Conservation (phyloP, 768 basidiomycete genomes). For the Phanerodontia chrysosporium region DNA sequence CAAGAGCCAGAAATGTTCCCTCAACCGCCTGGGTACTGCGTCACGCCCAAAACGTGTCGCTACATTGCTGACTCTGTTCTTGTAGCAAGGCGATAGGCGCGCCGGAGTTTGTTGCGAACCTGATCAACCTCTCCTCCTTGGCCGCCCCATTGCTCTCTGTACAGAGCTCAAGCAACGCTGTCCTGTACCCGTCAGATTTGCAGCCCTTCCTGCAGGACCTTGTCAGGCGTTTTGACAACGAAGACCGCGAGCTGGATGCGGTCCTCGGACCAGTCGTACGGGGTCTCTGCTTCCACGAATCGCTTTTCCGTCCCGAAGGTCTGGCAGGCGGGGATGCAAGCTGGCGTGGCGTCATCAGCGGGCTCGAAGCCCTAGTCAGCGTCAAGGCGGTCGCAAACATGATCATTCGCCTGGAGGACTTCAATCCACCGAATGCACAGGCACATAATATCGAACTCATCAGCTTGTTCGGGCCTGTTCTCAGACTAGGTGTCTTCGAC, state of each 20-base stretch:
- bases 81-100: conserved; percentile 68
- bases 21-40: conserved; percentile 71
- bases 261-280: conserved; percentile 75
- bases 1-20: conserved; percentile 96
- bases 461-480: conserved; percentile 80
- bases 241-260: conserved; percentile 67
- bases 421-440: conserved; percentile 60
- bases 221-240: conserved; percentile 68
- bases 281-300: conserved; percentile 58
- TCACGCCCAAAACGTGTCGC: neutral
- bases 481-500: conserved; percentile 82
- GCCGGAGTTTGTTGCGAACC: conserved; percentile 74
- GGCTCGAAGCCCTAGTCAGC: conserved; percentile 74
- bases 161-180: conserved; percentile 39
- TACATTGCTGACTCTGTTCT: neutral
- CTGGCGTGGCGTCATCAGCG: conserved; percentile 86
- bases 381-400: conserved; percentile 81
- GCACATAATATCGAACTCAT: conserved; percentile 57
- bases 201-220: conserved; percentile 83
- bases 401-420: conserved; percentile 71
- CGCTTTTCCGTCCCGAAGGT: conserved; percentile 62
- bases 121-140: conserved; percentile 69
- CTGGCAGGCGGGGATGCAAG: conserved; percentile 66
- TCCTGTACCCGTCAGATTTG: conserved; percentile 64
- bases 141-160: conserved; percentile 59